Conservation (phyloP, 2,329 filamentous ascomycete genomes). For the Parastagonospora avenae region DNA sequence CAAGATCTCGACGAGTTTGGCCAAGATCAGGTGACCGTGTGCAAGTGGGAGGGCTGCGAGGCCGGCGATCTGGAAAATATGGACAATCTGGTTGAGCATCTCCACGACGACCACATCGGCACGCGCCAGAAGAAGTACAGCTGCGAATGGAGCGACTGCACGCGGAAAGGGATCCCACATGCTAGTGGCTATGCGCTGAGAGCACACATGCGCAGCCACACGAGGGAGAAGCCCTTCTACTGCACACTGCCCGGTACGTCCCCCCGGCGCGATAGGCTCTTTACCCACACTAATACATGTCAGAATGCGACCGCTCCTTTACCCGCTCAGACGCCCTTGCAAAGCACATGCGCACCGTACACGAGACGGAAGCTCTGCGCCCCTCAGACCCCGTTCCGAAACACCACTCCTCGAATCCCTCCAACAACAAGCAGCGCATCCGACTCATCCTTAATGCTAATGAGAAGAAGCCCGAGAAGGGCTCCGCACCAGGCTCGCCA, state of each 20-base stretch:
- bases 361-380: conserved; percentile 93
- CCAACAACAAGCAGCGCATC: conserved; percentile 53
- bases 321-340: conserved; percentile 93
- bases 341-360: conserved; percentile 98
- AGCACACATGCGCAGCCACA: conserved; percentile 97
- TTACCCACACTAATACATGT: conserved; percentile 2
- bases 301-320: conserved; percentile 96
- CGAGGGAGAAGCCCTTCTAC: conserved; percentile 97
- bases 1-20: conserved; percentile 48
- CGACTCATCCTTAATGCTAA: conserved; percentile 51
- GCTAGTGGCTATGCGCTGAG: conserved; percentile 95
- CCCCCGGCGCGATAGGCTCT: neutral
- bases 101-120: conserved; percentile 91
- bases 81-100: conserved; percentile 57
- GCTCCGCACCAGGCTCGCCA: conserved; percentile 43
- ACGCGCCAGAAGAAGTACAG: conserved; percentile 94
- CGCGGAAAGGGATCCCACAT: conserved; percentile 85
- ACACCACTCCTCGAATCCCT: conserved; percentile 56
- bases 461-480: conserved; percentile 37
- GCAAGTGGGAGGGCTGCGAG: conserved; percentile 59
- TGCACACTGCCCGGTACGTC: conserved; percentile 87
- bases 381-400: conserved; percentile 74
- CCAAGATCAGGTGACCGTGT: conserved; percentile 54
- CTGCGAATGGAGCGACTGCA: conserved; percentile 96
- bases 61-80: conserved; percentile 56